A percentile compares a stretch with the other conserved stretches of the same genome.
Conservation (phyloP, 202 grass and related monocot species). For the Panicum virgatum region DNA sequence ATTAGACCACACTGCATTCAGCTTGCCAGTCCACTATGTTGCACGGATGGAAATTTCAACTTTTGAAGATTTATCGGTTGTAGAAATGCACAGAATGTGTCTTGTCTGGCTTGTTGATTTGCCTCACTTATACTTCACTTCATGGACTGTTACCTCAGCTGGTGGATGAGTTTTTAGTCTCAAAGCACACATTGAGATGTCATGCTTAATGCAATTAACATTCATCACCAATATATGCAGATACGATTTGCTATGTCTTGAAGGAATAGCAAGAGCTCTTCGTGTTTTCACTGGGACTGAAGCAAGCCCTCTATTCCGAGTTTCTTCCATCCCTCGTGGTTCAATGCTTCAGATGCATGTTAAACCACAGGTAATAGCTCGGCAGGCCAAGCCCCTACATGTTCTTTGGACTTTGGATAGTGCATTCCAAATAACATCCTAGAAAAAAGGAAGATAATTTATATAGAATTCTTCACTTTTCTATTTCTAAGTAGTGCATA, state of each 20-base stretch:
- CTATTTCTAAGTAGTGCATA: not conserved
- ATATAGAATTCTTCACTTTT: not conserved
- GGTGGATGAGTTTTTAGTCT: not conserved
- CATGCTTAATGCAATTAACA: not conserved
- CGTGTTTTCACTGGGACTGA: constrained; percentile 71
- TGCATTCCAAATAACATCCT: not conserved
- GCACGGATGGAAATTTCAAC: not conserved
- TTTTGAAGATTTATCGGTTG: not conserved
- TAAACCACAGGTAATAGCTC: constrained; percentile 61
- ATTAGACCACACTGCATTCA: not conserved
- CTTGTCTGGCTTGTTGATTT: constrained; percentile 17
- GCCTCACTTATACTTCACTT: not conserved
- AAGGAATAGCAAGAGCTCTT: constrained; percentile 79
- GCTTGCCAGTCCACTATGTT: not conserved
- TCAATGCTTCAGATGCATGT: constrained; percentile 79
- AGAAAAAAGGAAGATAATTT: not conserved
- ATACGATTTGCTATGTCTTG: constrained; percentile 91
- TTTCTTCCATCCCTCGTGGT: constrained; percentile 45
- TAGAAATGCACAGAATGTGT: not conserved
- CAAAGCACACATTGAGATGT: not conserved
- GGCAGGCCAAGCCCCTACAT: not conserved
- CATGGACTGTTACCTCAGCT: not conserved
- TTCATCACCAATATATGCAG: constrained; percentile 45
- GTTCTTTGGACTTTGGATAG: not conserved
- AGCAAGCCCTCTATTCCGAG: constrained; percentile 54